Evolutionary conservation across 441 rosid species (phyloP).

Genomic region (Euphorbia schlechtendalii): DNA sequence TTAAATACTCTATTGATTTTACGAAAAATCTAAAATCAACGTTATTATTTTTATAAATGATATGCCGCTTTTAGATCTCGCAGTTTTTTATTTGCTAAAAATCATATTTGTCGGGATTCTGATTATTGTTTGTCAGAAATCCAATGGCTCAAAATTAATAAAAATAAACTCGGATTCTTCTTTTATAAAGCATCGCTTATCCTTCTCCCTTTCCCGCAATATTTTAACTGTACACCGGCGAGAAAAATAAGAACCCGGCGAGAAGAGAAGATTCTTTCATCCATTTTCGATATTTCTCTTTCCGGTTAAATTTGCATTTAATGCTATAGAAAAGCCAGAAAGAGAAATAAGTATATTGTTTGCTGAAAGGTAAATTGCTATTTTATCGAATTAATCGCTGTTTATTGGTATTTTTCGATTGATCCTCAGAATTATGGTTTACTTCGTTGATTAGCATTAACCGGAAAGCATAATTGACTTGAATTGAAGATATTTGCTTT

Average conservation of each 20-base stretch:
- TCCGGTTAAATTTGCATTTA: background rate
- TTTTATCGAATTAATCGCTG: background rate
- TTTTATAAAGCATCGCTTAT: too few species aligned
- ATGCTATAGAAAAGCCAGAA: background rate
- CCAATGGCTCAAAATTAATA: background rate
- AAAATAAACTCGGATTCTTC: background rate
- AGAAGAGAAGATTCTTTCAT: background rate
- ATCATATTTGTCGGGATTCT: too few species aligned
- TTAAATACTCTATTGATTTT: too few species aligned
- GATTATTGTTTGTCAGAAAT: background rate
- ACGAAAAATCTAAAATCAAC: too few species aligned
- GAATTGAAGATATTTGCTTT: background rate
- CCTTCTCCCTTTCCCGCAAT: background rate
- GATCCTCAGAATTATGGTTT: too few species aligned
- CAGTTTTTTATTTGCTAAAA: too few species aligned
- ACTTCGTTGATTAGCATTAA: too few species aligned
- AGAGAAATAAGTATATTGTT: background rate
- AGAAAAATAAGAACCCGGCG: background rate
- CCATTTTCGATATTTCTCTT: background rate
- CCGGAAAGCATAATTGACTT: background rate
- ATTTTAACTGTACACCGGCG: background rate
- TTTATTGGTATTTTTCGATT: background rate
- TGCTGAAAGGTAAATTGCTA: background rate
- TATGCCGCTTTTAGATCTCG: too few species aligned
- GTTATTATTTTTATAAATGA: too few species aligned